Base-by-base conservation (phyloP, 2,329 filamentous ascomycete species). In the Fusarium sacchari region DNA sequence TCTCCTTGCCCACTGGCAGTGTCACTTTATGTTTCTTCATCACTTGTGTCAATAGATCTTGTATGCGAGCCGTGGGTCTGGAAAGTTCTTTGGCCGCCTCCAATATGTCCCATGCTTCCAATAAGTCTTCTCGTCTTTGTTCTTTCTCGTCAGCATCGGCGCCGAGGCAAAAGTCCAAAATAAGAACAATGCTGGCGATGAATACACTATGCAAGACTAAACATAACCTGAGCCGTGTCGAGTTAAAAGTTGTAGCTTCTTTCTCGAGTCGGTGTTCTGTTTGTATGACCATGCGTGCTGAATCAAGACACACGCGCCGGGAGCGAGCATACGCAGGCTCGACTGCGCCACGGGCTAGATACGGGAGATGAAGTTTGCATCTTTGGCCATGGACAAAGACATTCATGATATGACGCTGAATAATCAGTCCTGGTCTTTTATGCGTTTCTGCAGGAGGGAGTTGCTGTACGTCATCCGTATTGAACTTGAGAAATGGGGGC, bases 361-460 rank as follows among this genome's bases (percentile, higher is more conserved):
- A 82, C 10, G 81, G 81, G 13, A 82, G 76, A 57, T 82, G 81
- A 15, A 82, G 67, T 60, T 81, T 82, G 66, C 81, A 82, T 15
- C 80, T 74, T 44, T 82, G 80, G 2, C 81, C 80, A 26, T 81
- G 77, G 6, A 81, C 60, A 18, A 82, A 76, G 11, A 81, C 55
- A 30, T 80, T 81, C 40, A 82, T 75, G 26, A 80, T 73, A 62
- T 82, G 81, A 14, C 81, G 78, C 46, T 82, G 81, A 22, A 81
- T 64, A 3, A 76, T 75, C 49, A 81, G 76, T 22, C 65, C 67
- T 6, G 75, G 76, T 22, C 69, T 70, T 26, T 76, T 69, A 43
- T 71, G 71, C 8, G 67, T 52, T 47, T 81, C 79, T 13, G 69
- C 69, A 2, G 64, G 43, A 5, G 77, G 75, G 8, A 81, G 67